phyloP scores from a whole-genome alignment of 139 green algal genomes.

The Mesotaenium endlicherianum region DNA sequence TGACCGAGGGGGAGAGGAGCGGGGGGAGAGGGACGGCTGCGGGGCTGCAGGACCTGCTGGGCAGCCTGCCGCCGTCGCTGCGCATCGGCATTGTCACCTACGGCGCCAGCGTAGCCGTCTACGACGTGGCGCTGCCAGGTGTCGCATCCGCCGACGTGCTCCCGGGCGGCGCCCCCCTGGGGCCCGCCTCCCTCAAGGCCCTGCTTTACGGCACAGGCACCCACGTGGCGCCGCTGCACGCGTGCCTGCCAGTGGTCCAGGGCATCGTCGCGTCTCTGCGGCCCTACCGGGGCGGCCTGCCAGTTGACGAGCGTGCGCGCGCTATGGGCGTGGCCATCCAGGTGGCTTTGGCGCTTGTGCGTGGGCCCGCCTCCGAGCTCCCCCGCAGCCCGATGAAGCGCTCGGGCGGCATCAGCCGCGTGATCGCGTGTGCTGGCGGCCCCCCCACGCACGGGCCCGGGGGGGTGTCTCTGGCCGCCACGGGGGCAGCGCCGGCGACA shows the following conservation, averaged over 20 bases:
- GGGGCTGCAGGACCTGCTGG: constrained; percentile 8
- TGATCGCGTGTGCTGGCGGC: constrained; percentile 43
- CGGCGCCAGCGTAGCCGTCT: constrained; percentile 45
- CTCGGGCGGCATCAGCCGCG: constrained; percentile 9
- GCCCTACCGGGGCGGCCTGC: constrained; percentile 20
- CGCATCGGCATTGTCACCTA: constrained; percentile 52
- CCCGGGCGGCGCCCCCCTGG: constrained; percentile 12
- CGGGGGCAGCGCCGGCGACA: background rate
- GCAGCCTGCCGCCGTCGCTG: constrained; percentile 27
- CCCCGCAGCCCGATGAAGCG: background rate
- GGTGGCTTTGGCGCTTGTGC: constrained; percentile 48
- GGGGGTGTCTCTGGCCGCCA: background rate
- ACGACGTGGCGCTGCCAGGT: constrained; percentile 40
- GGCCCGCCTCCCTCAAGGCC: background rate
- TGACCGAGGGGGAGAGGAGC: too few relatives aligned
- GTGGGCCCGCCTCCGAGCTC: constrained; percentile 37
- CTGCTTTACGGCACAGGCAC: constrained; percentile 37
- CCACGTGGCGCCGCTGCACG: constrained; percentile 33
- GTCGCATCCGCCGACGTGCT: constrained; percentile 49
- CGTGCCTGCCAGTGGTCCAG: constrained; percentile 41
- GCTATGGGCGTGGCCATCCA: constrained; percentile 50
- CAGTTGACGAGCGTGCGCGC: constrained; percentile 7
- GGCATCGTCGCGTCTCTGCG: constrained; percentile 36
- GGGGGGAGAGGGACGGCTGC: too few relatives aligned
- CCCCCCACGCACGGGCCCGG: constrained; percentile 47